Base-by-base conservation (phyloP, 2,329 filamentous ascomycete species). In the Epichloe amarillans region DNA sequence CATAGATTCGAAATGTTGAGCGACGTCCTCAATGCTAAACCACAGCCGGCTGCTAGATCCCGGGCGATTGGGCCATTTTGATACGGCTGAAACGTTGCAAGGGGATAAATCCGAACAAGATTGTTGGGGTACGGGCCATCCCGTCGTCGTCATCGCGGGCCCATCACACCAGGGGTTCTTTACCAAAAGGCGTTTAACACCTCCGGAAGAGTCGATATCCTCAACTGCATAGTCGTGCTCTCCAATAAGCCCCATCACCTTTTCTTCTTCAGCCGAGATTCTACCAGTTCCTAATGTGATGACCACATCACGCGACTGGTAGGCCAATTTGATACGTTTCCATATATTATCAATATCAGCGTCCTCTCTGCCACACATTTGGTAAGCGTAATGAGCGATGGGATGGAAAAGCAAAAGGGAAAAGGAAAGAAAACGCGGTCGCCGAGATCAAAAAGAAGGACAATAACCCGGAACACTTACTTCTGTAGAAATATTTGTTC, bases 161-260 rank as follows among this genome's bases (percentile, higher is more conserved):
- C 88, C 88, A 61, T 90, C 83, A 48, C 85, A 86, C 93, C 93
- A 98, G 2, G 93, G 93, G 61, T 98, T 98, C 68, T 98, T 98
- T 56, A 98, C 77, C 0, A 96, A 74, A 48, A 97, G 72, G 48
- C 84, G 75, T 23, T 82, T 79, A 54, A 78, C 78, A 1, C 77
- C 77, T 4, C 75, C 73, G 2, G 72, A 60, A 26, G 73, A 72
- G 54, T 86, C 82, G 64, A 98, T 74, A 53, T 93, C 83, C 49
- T 97, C 72, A 3, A 98, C 82, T 3, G 89, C 90, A 64, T 98
- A 98, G 64, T 96, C 91, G 65, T 98, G 93, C 64, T 95, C 85
- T 17, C 87, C 84, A 19, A 88, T 86, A 7, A 98, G 73, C 0
- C 93, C 93, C 15, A 95, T 71, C 14, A 84, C 80, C 55, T 81